phyloP scores from a whole-genome alignment of 1,139 yeast genomes.

The Entelexis paramagnoliae region DNA sequence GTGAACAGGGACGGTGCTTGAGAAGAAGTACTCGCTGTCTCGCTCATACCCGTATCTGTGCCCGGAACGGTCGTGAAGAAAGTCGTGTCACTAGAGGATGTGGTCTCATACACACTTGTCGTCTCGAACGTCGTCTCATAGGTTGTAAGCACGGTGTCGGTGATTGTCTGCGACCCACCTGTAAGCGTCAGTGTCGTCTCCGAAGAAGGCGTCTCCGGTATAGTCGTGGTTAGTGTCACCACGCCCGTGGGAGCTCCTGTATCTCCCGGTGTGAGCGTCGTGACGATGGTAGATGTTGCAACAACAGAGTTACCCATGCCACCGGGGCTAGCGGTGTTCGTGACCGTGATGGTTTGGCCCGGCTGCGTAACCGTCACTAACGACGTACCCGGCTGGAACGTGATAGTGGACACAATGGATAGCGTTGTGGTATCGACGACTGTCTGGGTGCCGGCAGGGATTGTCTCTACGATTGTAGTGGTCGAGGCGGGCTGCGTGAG shows the following conservation, averaged over 20 bases:
- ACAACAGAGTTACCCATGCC: not conserved
- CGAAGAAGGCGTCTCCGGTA: slow-evolving; percentile 4
- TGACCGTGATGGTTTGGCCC: slow-evolving; percentile 7
- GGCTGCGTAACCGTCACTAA: slow-evolving; percentile 9
- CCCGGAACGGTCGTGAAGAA: slow-evolving; percentile 4
- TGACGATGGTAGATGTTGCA: not conserved
- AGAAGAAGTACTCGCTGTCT: not conserved
- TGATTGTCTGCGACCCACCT: slow-evolving; percentile 15
- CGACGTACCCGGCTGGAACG: slow-evolving; percentile 8
- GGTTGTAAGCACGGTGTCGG: slow-evolving; percentile 13
- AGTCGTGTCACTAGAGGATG: not conserved
- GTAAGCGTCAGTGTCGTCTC: slow-evolving; percentile 9
- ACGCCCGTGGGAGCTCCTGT: not conserved
- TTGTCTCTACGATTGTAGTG: slow-evolving; percentile 12
- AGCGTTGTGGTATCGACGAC: slow-evolving; percentile 9
- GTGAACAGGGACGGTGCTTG: not conserved
- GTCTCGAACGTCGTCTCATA: slow-evolving; percentile 7
- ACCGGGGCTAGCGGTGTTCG: slow-evolving; percentile 13
- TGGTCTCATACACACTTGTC: slow-evolving; percentile 5
- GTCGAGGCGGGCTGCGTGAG: slow-evolving; percentile 10
- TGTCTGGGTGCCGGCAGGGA: slow-evolving; percentile 16
- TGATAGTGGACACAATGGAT: slow-evolving; percentile 6
- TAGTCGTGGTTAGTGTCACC: slow-evolving; percentile 1
- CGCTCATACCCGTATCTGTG: not conserved
- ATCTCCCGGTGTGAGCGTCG: not conserved